phyloP scores from a whole-genome alignment of 1,284 basidiomycete genomes.

The Sporisorium graminicola region DNA sequence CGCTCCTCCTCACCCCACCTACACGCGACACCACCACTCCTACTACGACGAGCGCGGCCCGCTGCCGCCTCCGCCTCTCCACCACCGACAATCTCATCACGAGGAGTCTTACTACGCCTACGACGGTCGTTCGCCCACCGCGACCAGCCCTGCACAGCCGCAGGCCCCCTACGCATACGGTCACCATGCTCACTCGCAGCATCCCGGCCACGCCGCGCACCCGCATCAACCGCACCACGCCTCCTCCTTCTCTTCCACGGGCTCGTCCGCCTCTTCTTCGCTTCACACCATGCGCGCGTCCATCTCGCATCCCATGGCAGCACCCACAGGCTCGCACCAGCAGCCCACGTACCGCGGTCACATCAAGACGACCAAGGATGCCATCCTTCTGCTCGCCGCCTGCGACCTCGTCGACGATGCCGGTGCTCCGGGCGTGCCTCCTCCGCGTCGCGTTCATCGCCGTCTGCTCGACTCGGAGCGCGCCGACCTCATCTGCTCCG shows the following conservation, averaged over 20 bases:
- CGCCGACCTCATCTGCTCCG: conserved; percentile 60
- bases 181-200: conserved; percentile 29
- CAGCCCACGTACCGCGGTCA: conserved; percentile 65
- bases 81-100: conserved; percentile 29
- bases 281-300: conserved; percentile 33
- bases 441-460: conserved; percentile 63
- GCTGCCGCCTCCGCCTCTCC: conserved; percentile 42
- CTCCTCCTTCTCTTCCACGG: conserved; percentile 29
- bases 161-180: conserved; percentile 22
- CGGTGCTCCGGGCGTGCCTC: conserved; percentile 26
- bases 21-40: conserved; percentile 42
- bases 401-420: conserved; percentile 60
- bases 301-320: conserved; percentile 18
- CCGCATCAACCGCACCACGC: conserved; percentile 23
- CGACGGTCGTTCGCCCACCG: conserved; percentile 21
- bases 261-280: conserved; percentile 28
- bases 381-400: conserved; percentile 65
- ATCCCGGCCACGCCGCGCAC: conserved; percentile 16
- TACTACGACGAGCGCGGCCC: conserved; percentile 51
- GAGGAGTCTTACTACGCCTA: conserved; percentile 34
- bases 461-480: conserved; percentile 66
- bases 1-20: conserved; percentile 34
- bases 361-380: conserved; percentile 67
- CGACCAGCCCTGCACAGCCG: conserved; percentile 17
- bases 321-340: conserved; percentile 46